Conservation (phyloP, 495 filamentous ascomycete genomes). For the Hyaloscypha hepaticicola region DNA sequence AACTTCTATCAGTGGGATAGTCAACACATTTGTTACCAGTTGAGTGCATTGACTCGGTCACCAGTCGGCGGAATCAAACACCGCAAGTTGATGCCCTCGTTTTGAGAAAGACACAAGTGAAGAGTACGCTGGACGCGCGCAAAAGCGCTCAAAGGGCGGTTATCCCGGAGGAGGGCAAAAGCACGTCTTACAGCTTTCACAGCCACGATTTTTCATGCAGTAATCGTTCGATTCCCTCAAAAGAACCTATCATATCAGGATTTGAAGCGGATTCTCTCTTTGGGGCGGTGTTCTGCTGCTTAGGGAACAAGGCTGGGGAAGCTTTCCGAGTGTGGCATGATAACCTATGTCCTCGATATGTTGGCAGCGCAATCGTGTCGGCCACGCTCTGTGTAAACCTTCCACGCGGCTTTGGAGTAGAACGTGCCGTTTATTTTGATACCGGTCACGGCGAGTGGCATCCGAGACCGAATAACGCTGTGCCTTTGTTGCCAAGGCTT, state of each 20-base stretch:
- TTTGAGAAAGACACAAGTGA: background rate
- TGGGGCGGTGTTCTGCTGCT: background rate
- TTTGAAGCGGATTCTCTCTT: background rate
- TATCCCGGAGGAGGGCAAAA: background rate
- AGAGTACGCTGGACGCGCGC: background rate
- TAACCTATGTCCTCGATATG: background rate
- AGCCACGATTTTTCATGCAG: background rate
- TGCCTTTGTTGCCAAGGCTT: no score
- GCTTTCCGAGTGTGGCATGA: background rate
- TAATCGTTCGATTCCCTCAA: background rate
- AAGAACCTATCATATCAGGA: background rate
- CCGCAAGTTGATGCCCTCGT: background rate
- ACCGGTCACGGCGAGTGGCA: no score
- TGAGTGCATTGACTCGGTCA: background rate
- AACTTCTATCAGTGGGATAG: background rate
- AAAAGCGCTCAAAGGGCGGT: background rate
- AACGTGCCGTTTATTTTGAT: no score
- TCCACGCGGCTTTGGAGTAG: background rate
- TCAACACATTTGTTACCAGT: background rate
- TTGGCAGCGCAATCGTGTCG: background rate
- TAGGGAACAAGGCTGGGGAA: background rate
- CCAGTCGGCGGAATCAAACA: background rate
- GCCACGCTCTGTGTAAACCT: background rate
- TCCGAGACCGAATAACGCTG: no score
- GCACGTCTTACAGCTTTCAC: background rate